Evolutionary conservation across 1,139 yeast genomes (phyloP), one percentile per base, ranked within the genome.

Genomic region (Magnusiomyces fungicola): DNA sequence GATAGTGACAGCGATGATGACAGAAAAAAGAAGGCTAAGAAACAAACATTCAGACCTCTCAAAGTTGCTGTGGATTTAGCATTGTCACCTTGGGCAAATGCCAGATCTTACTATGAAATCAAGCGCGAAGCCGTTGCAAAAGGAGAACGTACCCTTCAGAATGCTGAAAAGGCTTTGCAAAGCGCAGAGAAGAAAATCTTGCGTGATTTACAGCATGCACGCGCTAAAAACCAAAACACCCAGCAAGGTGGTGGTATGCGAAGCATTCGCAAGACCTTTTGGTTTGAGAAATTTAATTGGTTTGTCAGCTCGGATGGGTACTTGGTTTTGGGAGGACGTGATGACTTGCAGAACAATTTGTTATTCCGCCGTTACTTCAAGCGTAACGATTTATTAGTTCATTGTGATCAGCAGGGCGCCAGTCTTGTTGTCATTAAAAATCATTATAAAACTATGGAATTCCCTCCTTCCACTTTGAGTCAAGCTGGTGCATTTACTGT

Each of bases 261-360:
- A 54, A 80, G 77, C 36, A 71, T 84, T 30, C 75, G 97, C 47
- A 75, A 79, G 4, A 87, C 88, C 45, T 83, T 73, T 60, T 90
- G 97, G 86, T 94, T 94, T 69, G 98, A 92, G 62, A 92, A 92
- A 65, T 92, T 84, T 64, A 81, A 73, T 61, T 92, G 98, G 98
- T 92, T 92, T 62, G 74, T 89, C 29, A 78, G 96, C 0, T 82
- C 83, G 55, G 97, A 92, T 63, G 95, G 95, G 0, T 89, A 86
- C 61, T 70, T 92, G 49, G 86, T 95, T 55, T 66, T 92, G 47
- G 89, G 92, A 45, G 97, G 97, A 1, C 79, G 88, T 55, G 97
- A 94, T 62, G 77, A 75, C 22, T 66, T 78, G n/a, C 97, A 92
- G 63, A 75, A 79, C n/a, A 96, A 89, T 60, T 76, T 87, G 70